A percentile compares a stretch with the other conserved stretches of the same genome.
phyloP scores from a whole-genome alignment of 2,329 filamentous ascomycete genomes.

The Ophiosphaerella narmari region DNA sequence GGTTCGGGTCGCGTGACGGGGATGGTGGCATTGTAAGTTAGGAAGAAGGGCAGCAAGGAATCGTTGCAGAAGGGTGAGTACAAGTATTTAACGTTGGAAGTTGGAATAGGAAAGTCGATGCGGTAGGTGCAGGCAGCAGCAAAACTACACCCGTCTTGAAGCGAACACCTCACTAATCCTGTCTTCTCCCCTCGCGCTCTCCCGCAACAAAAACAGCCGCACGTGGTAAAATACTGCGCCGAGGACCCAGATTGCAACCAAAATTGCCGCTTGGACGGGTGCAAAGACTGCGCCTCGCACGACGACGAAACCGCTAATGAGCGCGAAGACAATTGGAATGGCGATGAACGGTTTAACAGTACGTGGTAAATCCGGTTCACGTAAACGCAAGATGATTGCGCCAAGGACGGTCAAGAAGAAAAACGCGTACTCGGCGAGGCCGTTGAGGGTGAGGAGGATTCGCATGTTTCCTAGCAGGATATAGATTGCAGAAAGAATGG shows the following conservation, averaged over 20 bases:
- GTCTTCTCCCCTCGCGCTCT: neutral
- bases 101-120: too few relatives aligned
- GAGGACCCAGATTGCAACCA: constrained; percentile 36
- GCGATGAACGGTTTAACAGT: constrained; percentile 64
- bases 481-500: constrained; percentile 57
- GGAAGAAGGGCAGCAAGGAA: too few relatives aligned
- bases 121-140: too few relatives aligned
- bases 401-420: constrained; percentile 68
- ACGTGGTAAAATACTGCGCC: constrained; percentile 26
- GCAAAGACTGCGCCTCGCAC: constrained; percentile 43
- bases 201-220: constrained; percentile 10
- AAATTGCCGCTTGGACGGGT: constrained; percentile 35
- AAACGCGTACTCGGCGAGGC: constrained; percentile 58
- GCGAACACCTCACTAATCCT: neutral
- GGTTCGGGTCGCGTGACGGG: neutral
- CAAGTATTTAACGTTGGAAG: too few relatives aligned
- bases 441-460: constrained; percentile 60
- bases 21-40: too few relatives aligned
- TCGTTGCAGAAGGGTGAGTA: too few relatives aligned
- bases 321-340: constrained; percentile 59
- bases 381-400: constrained; percentile 61
- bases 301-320: constrained; percentile 57
- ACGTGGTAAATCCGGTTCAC: constrained; percentile 59
- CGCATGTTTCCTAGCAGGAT: constrained; percentile 67
- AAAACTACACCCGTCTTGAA: too few relatives aligned